phyloP scores from a whole-genome alignment of 78 protist genomes.

The Bodo saltans region DNA sequence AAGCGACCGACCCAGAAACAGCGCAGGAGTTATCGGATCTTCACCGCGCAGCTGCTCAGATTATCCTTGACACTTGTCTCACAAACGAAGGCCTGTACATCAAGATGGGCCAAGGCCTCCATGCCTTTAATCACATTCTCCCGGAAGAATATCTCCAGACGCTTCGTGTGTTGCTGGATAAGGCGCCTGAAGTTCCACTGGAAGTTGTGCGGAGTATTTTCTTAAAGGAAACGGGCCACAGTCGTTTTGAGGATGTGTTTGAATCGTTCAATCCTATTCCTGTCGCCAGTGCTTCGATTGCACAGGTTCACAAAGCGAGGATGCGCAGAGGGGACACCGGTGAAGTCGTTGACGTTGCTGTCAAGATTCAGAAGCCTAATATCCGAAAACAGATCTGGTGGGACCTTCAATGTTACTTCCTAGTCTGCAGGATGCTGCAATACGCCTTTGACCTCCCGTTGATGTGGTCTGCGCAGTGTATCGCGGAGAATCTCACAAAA shows the following conservation, averaged over 20 bases:
- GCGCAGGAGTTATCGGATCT: too few species aligned
- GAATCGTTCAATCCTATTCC: conserved; percentile 30
- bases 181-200: background rate
- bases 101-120: conserved; percentile 29
- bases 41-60: background rate
- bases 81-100: conserved; percentile 33
- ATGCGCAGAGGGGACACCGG: background rate
- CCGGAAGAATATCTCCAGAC: conserved; percentile 18
- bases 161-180: background rate
- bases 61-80: background rate
- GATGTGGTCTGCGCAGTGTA: conserved; percentile 10
- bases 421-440: background rate
- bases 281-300: conserved; percentile 56
- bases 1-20: too few species aligned
- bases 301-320: conserved; percentile 57
- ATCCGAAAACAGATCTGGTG: background rate
- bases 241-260: conserved; percentile 7
- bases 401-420: conserved; percentile 1
- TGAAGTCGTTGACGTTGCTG: background rate
- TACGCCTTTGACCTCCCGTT: conserved; percentile 17
- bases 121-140: conserved; percentile 25
- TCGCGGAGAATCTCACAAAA: background rate
- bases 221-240: background rate
- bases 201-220: background rate
- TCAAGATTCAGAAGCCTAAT: conserved; percentile 42